These are phyloP conservation scores for Flaveria ramosissima DNA, from an alignment of 129 eudicot genomes.

Conservation along the genomic window DNA sequence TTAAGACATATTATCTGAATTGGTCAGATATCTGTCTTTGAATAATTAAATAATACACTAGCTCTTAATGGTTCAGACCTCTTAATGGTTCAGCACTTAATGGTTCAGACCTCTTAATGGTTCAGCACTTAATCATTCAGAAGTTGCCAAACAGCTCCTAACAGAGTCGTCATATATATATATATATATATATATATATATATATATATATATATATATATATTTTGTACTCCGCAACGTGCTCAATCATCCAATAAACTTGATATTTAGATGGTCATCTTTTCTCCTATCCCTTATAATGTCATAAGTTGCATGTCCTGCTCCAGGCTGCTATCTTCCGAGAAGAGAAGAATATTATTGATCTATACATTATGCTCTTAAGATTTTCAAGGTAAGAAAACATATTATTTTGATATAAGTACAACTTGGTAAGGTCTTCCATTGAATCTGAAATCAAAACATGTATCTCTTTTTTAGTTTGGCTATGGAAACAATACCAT, in stretches of 20 bases:
- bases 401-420: background rate
- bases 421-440: constrained; percentile 12
- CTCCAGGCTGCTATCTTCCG: constrained; percentile 94
- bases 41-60: too few species aligned
- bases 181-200: background rate
- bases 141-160: too few species aligned
- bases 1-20: too few species aligned
- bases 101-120: too few species aligned
- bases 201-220: background rate
- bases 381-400: constrained; percentile 78
- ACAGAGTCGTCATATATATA: background rate
- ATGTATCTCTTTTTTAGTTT: constrained; percentile 51
- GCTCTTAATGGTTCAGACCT: too few species aligned
- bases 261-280: constrained; percentile 11
- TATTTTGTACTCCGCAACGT: background rate
- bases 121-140: too few species aligned
- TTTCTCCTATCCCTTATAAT: constrained; percentile 4
- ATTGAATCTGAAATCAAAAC: constrained; percentile 17
- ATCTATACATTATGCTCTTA: constrained; percentile 86
- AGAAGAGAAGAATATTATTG: constrained; percentile 69
- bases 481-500: constrained; percentile 94
- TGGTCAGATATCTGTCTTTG: too few species aligned
- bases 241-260: constrained; percentile 2
- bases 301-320: constrained; percentile 12
- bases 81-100: too few species aligned